These are phyloP conservation scores for Debaryomyces castellii DNA, from an alignment of 805 yeast species.

Conservation along the genomic window DNA sequence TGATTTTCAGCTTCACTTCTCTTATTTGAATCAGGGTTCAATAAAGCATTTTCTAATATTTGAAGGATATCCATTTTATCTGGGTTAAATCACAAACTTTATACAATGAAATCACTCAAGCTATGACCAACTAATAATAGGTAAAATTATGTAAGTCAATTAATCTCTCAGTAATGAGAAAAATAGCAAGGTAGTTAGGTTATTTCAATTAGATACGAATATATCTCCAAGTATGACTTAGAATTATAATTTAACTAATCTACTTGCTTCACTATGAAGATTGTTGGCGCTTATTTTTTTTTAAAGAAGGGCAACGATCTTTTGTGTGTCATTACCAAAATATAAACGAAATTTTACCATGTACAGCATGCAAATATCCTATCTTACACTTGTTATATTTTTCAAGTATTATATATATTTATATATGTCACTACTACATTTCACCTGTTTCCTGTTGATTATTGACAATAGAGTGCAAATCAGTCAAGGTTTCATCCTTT, in stretches of 20 bases:
- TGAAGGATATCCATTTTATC: conserved; percentile 51
- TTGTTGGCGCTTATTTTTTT: conserved; percentile 4
- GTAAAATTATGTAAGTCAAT: neutral
- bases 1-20: conserved; percentile 80
- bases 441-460: neutral
- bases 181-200: neutral
- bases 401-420: neutral
- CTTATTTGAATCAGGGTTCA: conserved; percentile 61
- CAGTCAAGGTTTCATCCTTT: conserved; percentile 57
- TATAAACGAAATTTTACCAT: neutral
- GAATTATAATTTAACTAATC: neutral
- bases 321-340: neutral
- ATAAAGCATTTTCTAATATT: conserved; percentile 76
- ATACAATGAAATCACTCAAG: neutral
- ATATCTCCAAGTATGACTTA: neutral
- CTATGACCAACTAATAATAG: neutral
- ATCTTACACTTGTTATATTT: neutral
- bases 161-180: neutral
- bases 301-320: neutral
- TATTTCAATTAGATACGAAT: neutral
- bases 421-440: neutral
- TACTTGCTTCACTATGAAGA: neutral
- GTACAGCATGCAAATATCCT: neutral
- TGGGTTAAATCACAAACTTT: neutral
- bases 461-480: conserved; percentile 41